phyloP scores from a whole-genome alignment of 1,139 yeast species.

The Kluyveromyces sp. region DNA sequence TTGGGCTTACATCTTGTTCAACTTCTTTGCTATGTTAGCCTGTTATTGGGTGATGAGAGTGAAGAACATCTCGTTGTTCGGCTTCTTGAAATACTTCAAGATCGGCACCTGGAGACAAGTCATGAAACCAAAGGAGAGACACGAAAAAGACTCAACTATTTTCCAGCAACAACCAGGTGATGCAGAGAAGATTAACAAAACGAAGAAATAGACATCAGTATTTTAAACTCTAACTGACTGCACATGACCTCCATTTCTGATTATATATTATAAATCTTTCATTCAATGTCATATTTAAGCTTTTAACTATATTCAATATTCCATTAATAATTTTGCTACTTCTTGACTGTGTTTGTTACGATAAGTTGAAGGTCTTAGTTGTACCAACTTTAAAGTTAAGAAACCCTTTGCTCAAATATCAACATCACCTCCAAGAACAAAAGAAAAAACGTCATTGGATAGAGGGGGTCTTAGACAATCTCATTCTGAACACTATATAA shows the following conservation, averaged over 20 bases:
- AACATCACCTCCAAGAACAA: neutral
- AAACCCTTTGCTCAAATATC: neutral
- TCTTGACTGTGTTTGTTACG: no score
- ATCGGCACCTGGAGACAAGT: slow-evolving; percentile 33
- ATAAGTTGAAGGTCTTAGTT: neutral
- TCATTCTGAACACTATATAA: no score
- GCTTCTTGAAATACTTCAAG: slow-evolving; percentile 19
- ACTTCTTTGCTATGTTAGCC: slow-evolving; percentile 38
- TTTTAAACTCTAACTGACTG: neutral
- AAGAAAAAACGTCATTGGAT: no score
- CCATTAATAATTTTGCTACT: no score
- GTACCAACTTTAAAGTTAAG: neutral
- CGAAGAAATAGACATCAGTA: neutral
- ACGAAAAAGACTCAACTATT: slow-evolving; percentile 37
- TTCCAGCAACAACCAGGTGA: slow-evolving; percentile 36
- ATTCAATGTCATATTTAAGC: neutral
- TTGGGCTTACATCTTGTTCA: slow-evolving; percentile 42
- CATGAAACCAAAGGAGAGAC: slow-evolving; percentile 36
- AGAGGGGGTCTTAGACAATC: no score
- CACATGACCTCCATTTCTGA: neutral
- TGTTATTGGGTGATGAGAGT: slow-evolving; percentile 36
- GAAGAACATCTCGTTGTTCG: slow-evolving; percentile 29
- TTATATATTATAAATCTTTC: neutral
- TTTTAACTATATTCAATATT: neutral
- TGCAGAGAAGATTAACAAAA: slow-evolving; percentile 28